Base-by-base conservation (phyloP, 2,329 filamentous ascomycete species). In the Calonectria pteridis region DNA sequence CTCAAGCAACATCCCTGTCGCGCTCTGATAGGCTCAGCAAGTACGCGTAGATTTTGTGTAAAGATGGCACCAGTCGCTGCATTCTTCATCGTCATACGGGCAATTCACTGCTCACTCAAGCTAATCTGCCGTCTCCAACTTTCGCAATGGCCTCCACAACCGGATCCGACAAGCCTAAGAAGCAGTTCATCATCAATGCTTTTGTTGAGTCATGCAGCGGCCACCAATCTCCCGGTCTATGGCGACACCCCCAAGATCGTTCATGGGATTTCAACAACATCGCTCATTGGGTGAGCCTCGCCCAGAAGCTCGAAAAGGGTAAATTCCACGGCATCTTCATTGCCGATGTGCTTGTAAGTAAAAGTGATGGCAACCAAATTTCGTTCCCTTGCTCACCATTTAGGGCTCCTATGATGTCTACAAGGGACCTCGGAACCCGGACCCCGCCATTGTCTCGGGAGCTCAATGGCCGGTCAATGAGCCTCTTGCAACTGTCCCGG, bases 391-490 rank as follows among this genome's bases (percentile, higher is more conserved):
- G 9, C 55, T 71, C 4, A 73, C 49, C 43, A 13, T 4, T 16
- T 14, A 82, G 82, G 91, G 91, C 4, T 91, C 91, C 7, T 94
- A 94, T 79, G 92, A 94, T 84, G 91, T 94, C 6, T 94, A 93
- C 83, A 91, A 91, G 73, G 89, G 91, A 0, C 90, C 90, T 14
- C 73, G 74, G 13, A 83, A 82, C 0, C 83, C 86, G 5, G 87
- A 89, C 4, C 89, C 92, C 0, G 90, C 91, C 0, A 88, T 93
- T 63, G 81, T 87, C 0, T 90, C 91, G 0, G 93, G 91, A 1
- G 91, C 92, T 0, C 93, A 94, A 82, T 94, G 91, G 88, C 93
- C 93, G 0, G 91, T 94, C n/a, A 93, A 93, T 73, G 92, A 94
- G 80, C 92, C 92, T 0, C 79, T 94, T 2, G 75, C 81, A 9